Evolutionary conservation across 495 filamentous ascomycete genomes (phyloP).

Genomic region (Aspergillus cavernicola): DNA sequence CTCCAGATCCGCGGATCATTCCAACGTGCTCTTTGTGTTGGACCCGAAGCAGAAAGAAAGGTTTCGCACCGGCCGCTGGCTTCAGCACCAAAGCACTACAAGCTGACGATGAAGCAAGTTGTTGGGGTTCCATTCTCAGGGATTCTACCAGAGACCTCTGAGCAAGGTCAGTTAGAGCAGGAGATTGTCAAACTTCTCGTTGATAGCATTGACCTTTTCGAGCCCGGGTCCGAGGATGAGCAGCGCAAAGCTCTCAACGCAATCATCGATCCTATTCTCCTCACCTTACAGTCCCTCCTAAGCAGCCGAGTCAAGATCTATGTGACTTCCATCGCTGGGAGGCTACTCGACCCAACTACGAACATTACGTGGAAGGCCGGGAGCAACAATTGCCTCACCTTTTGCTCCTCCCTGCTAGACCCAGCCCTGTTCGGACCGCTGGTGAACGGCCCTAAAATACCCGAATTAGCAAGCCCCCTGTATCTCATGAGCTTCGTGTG

Average conservation of each 20-base stretch:
- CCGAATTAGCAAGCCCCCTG: conserved; percentile 10
- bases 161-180: background rate
- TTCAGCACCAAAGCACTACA: conserved; percentile 28
- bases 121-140: conserved; percentile 35
- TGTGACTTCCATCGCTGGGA: conserved; percentile 22
- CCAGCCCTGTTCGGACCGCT: conserved; percentile 24
- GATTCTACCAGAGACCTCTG: conserved; percentile 15
- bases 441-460: conserved; percentile 1
- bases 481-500: conserved; percentile 42
- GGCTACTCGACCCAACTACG: conserved; percentile 20
- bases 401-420: conserved; percentile 14
- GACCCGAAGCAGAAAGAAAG: conserved; percentile 4
- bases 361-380: background rate
- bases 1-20: conserved; percentile 10
- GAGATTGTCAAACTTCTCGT: conserved; percentile 26
- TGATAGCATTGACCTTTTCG: conserved; percentile 1
- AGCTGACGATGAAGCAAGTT: conserved; percentile 41
- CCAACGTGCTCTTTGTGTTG: background rate
- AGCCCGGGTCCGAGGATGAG: background rate
- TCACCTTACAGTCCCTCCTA: conserved; percentile 17
- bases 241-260: background rate
- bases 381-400: conserved; percentile 1
- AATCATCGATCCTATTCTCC: background rate
- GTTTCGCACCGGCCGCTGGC: conserved; percentile 15
- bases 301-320: conserved; percentile 16